Evolutionary conservation across 2,329 filamentous ascomycete species (phyloP), one percentile per base, ranked within the genome.

Genomic region (Pseudocercospora musae): DNA sequence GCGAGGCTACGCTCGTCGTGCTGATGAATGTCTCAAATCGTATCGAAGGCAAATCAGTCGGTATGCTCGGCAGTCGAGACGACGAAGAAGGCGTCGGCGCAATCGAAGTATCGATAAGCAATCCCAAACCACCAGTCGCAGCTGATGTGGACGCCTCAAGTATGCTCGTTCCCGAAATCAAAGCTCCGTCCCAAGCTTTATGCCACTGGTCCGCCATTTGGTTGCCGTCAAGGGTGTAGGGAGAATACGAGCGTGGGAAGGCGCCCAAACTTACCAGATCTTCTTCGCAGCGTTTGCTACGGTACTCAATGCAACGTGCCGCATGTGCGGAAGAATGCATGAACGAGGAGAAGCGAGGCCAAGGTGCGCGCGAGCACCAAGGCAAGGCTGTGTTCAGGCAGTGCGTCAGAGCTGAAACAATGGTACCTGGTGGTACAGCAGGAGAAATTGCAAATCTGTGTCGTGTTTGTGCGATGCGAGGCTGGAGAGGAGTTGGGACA

Each of bases 101-200:
- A 21, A 29, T 23, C 18, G 31, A 53, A 29, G 57, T 44, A 44
- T 46, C 55, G 5, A 48, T 9, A 27, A 48, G 13, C 20, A 48
- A 29, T 21, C 23, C 48, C 13, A 50, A n/a, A 27, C 48, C 13
- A 27, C 37, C 18, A 18, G 23, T 56, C n/a, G 53, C 53, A 33
- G 29, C 15, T 23, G 18, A n/a, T 54, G n/a, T n/a, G 15, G 18
- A 42, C 18, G 29, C 8, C 10, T 54, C 50, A n/a, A 54, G 50
- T 6, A 54, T 21, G 50, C 50, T 54, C 13, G 50, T 54, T 54
- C 52, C 52, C 52, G 52, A 54, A 23, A 54, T 29, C 27, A 54
- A 20, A 15, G 52, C 27, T 40, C 52, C 52, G 29, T 54, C 29
- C 52, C 52, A 54, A 33, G 52, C 52, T 25, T 54, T 13, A 52